phyloP scores from a whole-genome alignment of 225 moss, liverwort and hornwort genomes.

The Takakia lepidozioides region DNA sequence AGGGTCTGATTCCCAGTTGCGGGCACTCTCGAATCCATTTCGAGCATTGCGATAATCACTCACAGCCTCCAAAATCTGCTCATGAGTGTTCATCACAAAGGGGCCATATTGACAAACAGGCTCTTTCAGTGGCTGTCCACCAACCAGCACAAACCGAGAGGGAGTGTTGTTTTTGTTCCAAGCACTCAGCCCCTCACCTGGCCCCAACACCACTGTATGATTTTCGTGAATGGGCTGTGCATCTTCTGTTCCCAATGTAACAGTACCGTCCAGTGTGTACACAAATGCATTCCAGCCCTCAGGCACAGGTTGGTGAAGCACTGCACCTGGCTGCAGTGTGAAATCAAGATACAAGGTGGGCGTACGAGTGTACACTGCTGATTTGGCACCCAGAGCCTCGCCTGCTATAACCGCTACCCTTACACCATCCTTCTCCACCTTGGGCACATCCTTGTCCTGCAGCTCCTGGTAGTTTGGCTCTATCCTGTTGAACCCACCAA shows the following conservation, averaged over 20 bases:
- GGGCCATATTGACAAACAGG: conserved; percentile 78
- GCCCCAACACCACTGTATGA: conserved; percentile 60
- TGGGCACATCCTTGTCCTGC: conserved; percentile 55
- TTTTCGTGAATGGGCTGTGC: conserved; percentile 25
- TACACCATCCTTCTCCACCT: conserved; percentile 52
- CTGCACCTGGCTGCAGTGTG: conserved; percentile 59
- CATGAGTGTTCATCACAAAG: conserved; percentile 79
- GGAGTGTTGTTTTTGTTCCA: conserved; percentile 55
- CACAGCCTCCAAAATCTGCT: conserved; percentile 56
- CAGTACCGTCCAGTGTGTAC: conserved; percentile 46
- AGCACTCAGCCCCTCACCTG: conserved; percentile 62
- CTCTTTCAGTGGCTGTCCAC: conserved; percentile 70
- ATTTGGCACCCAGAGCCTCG: conserved; percentile 65
- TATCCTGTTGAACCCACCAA: conserved; percentile 30
- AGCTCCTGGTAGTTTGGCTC: conserved; percentile 80
- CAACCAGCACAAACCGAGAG: conserved; percentile 66
- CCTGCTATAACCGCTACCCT: conserved; percentile 81
- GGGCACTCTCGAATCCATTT: conserved; percentile 72
- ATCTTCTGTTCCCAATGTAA: conserved; percentile 45
- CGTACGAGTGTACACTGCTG: conserved; percentile 77
- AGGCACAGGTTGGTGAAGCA: conserved; percentile 57
- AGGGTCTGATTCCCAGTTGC: conserved; percentile 47
- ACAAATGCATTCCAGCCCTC: conserved; percentile 85
- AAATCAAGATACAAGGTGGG: conserved; percentile 87
- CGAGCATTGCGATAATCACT: conserved; percentile 44